A percentile compares a stretch with the other conserved stretches of the same genome.
Conservation (phyloP, 73 alveolate genomes). For the Tetrahymena elliotti region DNA sequence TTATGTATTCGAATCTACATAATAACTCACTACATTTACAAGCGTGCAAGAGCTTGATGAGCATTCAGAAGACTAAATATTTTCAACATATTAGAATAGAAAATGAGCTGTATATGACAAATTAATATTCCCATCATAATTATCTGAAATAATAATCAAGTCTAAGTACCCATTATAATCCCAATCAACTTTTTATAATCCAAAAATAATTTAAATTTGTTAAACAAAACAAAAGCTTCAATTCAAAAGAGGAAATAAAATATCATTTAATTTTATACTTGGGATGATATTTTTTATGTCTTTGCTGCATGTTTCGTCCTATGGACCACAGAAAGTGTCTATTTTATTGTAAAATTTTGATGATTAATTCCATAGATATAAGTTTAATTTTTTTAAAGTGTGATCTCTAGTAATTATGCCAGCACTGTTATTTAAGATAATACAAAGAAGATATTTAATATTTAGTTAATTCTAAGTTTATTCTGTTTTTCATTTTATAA, state of each 20-base stretch:
- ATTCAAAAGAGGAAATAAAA: neutral
- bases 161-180: neutral
- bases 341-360: neutral
- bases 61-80: neutral
- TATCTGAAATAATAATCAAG: neutral
- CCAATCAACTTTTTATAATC: neutral
- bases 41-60: neutral
- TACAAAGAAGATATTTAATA: neutral
- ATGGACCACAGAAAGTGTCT: neutral
- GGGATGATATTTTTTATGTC: neutral
- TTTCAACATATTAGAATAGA: neutral
- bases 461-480: no score
- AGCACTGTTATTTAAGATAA: neutral
- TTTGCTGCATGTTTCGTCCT: neutral
- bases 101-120: neutral
- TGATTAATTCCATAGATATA: neutral
- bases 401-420: neutral
- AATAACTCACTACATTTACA: neutral
- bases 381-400: neutral
- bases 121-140: neutral
- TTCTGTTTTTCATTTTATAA: neutral
- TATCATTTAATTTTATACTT: neutral
- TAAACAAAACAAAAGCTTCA: no score
- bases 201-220: no score
- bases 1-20: neutral